Evolutionary conservation across 2,329 filamentous ascomycete species (phyloP).

Genomic region (Talaromyces sp.): DNA sequence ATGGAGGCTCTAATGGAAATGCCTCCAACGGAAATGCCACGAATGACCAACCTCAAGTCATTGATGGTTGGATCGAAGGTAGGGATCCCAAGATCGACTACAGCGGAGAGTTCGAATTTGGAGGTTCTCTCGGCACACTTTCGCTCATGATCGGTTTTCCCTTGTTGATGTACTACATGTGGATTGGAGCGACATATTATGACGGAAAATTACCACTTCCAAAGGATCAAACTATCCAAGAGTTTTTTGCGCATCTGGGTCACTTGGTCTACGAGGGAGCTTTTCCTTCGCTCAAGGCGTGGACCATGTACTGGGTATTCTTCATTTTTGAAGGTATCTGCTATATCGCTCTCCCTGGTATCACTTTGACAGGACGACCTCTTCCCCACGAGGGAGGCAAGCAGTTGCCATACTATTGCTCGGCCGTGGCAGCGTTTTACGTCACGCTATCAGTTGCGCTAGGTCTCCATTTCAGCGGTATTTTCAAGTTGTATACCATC

Average conservation of each 20-base stretch:
- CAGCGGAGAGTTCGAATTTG: slow-evolving; percentile 68
- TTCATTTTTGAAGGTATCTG: slow-evolving; percentile 76
- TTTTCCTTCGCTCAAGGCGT: slow-evolving; percentile 75
- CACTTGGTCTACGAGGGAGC: slow-evolving; percentile 75
- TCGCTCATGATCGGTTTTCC: slow-evolving; percentile 91
- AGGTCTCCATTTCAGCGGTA: slow-evolving; percentile 71
- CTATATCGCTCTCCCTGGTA: slow-evolving; percentile 81
- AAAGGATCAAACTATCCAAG: slow-evolving; percentile 59
- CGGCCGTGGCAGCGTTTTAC: slow-evolving; percentile 81
- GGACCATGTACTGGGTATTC: slow-evolving; percentile 93
- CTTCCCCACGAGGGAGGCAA: slow-evolving; percentile 75
- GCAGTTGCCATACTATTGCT: slow-evolving; percentile 93
- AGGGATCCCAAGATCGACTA: slow-evolving; percentile 42
- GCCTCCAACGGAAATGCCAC: slow-evolving; percentile 17
- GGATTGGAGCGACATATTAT: slow-evolving; percentile 92
- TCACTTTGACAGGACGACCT: slow-evolving; percentile 83
- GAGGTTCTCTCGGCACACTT: slow-evolving; percentile 72
- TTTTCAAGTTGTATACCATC: slow-evolving; percentile 86
- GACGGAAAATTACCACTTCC: slow-evolving; percentile 72
- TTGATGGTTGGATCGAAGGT: slow-evolving; percentile 40
- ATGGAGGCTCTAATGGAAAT: slow-evolving; percentile 17
- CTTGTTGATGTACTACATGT: slow-evolving; percentile 98
- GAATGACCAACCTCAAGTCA: slow-evolving; percentile 27
- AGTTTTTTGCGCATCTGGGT: slow-evolving; percentile 68
- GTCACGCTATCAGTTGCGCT: slow-evolving; percentile 68